Base-by-base conservation (phyloP, 495 filamentous ascomycete species). In the Apodospora peruviana region DNA sequence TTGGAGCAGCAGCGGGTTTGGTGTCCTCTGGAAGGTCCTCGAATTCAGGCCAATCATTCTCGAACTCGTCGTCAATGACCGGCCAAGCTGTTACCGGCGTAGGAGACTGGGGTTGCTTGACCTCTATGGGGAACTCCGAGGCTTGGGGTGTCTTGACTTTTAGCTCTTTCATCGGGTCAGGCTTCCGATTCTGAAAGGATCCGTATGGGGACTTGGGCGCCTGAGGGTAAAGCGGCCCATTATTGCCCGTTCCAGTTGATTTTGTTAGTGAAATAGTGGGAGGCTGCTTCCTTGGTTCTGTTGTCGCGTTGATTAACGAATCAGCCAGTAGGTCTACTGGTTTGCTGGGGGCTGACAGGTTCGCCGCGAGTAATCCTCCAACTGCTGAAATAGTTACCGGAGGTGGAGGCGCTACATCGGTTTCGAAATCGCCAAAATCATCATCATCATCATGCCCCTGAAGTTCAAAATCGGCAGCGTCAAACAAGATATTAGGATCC, bases 1-100 rank as follows among this genome's bases (percentile, higher is more conserved):
- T n/a, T 14, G 37, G 3, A 16, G 50, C 24, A 25, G 14, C 20
- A 57, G 46, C 25, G 46, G 55, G 56, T 25, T 57, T 55, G 11
- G 50, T 45, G 56, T 34, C 35, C 4, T 24, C 52, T 8, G 71
- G 66, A 10, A 69, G 58, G 44, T 74, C 71, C 46, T 78, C 69
- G 58, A 84, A 84, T 39, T 81, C 75, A 3, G 71, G 78, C 78
- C 82, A 84, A 22, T 80, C 75, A 37, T 82, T 77, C 23, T 74
- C 72, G 34, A 65, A 55, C 3, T 64, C 60, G 4, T 70, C 55
- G 22, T 60, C 55, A 4, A 56, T 34, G 14, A 57, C 53, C 27
- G 76, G 72, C 74, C 74, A 78, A 12, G 68, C 73, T 7, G 72
- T 77, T 2, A 72, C 50, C 2, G 75, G 73, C 9, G 68, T 68